Percentiles rank a stretch among this genome's conserved stretches.
Evolutionary conservation across 306 rosid species (phyloP).

Genomic region (Hippophae gyantsensis): DNA sequence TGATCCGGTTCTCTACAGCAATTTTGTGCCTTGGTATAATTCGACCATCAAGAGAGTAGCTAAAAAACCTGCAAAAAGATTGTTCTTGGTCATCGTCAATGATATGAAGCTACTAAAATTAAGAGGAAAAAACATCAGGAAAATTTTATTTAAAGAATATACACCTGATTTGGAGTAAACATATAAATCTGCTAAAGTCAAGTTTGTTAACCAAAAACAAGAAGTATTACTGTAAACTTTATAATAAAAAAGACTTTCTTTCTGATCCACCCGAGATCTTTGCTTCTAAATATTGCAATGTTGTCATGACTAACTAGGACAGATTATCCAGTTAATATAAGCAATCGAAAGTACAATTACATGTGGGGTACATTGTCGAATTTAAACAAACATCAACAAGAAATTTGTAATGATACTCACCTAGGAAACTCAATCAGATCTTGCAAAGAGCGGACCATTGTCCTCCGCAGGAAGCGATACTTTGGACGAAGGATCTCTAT

Average conservation of each 20-base stretch:
- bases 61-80: conserved; percentile 55
- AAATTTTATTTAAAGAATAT: not conserved
- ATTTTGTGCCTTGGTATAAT: conserved; percentile 83
- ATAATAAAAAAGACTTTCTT: not conserved
- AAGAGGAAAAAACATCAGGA: not conserved
- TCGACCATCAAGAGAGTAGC: conserved; percentile 83
- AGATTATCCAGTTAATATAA: not conserved
- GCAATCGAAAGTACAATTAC: not conserved
- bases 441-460: conserved; percentile 74
- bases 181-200: no score
- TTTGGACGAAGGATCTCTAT: conserved; percentile 71
- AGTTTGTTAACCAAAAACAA: not conserved
- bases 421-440: conserved; percentile 88
- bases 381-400: conserved; percentile 4
- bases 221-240: not conserved
- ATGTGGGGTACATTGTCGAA: conserved; percentile 4
- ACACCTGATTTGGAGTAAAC: no score
- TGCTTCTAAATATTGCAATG: not conserved
- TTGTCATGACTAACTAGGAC: not conserved
- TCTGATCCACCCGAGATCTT: not conserved
- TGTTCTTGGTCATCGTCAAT: conserved; percentile 6
- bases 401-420: conserved; percentile 25
- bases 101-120: not conserved
- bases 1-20: conserved; percentile 63
- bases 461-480: conserved; percentile 62